A percentile compares a stretch with the other conserved stretches of the same genome.
These are phyloP conservation scores for Fusarium marasasianum DNA, from an alignment of 2,329 filamentous ascomycete genomes.

Conservation along the genomic window DNA sequence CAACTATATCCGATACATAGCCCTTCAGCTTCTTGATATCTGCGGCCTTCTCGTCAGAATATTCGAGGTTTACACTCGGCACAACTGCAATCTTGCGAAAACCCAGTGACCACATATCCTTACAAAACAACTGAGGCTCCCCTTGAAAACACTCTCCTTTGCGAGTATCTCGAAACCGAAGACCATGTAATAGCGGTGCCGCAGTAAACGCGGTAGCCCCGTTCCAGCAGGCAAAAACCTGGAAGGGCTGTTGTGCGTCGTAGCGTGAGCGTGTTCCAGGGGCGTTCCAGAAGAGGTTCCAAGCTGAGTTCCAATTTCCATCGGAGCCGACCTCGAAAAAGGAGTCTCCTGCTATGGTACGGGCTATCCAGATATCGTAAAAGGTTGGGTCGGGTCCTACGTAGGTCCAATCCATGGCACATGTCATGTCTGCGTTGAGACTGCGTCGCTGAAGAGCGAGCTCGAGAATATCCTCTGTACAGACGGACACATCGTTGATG, in stretches of 20 bases:
- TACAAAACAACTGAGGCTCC: conserved; percentile 65
- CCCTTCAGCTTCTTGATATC: conserved; percentile 62
- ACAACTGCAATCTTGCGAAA: conserved; percentile 64
- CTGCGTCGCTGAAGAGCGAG: conserved; percentile 57
- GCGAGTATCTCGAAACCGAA: conserved; percentile 55
- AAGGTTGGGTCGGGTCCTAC: conserved; percentile 57
- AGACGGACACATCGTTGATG: conserved; percentile 63
- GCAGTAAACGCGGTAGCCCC: conserved; percentile 61
- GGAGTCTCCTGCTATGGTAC: conserved; percentile 60
- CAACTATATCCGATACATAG: conserved; percentile 52
- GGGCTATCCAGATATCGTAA: conserved; percentile 66
- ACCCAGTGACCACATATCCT: conserved; percentile 63
- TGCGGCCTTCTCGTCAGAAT: conserved; percentile 56
- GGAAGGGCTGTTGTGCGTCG: conserved; percentile 56
- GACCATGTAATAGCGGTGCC: conserved; percentile 54
- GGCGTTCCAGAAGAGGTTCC: conserved; percentile 63
- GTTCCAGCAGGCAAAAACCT: conserved; percentile 71
- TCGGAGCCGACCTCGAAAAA: conserved; percentile 64
- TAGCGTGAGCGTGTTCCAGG: conserved; percentile 48
- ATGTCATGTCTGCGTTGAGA: conserved; percentile 64
- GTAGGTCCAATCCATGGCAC: conserved; percentile 67
- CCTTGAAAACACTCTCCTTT: conserved; percentile 61
- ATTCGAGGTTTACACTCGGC: conserved; percentile 65
- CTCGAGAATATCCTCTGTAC: conserved; percentile 66
- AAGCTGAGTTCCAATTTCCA: conserved; percentile 59